Conservation (phyloP, 148 eudicot genomes). For the Rhododendron henanense region DNA sequence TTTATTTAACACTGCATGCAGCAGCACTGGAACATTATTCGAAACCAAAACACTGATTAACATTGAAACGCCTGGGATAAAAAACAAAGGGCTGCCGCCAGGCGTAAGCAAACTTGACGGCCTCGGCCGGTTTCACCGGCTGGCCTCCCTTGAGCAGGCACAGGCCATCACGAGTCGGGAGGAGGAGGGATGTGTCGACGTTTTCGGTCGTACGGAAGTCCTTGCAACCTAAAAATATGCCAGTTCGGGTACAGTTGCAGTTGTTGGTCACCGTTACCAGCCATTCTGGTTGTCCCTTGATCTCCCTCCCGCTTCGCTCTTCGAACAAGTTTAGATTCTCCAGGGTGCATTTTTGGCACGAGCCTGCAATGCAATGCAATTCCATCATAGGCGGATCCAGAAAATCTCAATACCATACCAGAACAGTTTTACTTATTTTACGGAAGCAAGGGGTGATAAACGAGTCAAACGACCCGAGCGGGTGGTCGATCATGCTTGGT, state of each 20-base stretch:
- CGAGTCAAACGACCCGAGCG: too few relatives aligned
- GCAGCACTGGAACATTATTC: too few relatives aligned
- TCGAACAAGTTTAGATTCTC: background rate
- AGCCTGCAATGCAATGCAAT: background rate
- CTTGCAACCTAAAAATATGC: background rate
- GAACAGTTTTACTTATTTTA: too few relatives aligned
- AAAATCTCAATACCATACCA: background rate
- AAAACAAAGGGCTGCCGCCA: too few relatives aligned
- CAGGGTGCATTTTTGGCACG: background rate
- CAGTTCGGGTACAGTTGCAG: background rate
- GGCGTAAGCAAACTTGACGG: background rate
- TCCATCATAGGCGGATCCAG: background rate
- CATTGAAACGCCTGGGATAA: too few relatives aligned
- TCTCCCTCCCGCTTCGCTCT: background rate
- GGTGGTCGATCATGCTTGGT: too few relatives aligned
- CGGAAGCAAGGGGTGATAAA: too few relatives aligned
- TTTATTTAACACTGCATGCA: too few relatives aligned
- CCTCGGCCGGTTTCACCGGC: background rate
- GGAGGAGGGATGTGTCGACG: background rate
- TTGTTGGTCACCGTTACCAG: background rate
- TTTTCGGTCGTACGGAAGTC: background rate
- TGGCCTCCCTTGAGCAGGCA: background rate
- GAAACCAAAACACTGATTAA: too few relatives aligned
- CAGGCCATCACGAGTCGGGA: background rate
- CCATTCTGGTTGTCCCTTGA: background rate